Evolutionary conservation across 208 protist genomes (phyloP).

Genomic region (Porcisia deanei): DNA sequence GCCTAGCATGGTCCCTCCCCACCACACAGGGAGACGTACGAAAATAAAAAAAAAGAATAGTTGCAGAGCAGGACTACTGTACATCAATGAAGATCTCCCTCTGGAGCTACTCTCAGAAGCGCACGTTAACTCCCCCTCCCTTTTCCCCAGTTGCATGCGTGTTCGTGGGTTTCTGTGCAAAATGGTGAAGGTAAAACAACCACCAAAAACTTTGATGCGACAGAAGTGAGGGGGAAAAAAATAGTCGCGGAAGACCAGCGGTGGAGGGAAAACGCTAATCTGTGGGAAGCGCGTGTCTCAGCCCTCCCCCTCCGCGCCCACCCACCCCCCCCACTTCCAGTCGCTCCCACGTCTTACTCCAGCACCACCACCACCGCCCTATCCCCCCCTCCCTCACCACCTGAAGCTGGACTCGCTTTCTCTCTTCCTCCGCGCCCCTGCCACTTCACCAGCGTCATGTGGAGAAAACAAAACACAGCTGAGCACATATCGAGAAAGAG

Average conservation of each 20-base stretch:
- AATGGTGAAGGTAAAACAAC: not conserved
- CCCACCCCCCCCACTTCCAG: not conserved
- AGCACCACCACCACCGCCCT: not conserved
- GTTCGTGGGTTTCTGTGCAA: too few species aligned
- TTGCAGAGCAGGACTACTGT: conserved; percentile 1
- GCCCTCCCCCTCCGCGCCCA: too few species aligned
- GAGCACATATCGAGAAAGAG: not conserved
- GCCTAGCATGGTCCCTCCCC: not conserved
- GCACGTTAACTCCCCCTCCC: not conserved
- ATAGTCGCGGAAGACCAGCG: too few species aligned
- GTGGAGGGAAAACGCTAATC: too few species aligned
- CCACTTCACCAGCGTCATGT: not conserved
- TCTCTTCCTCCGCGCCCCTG: not conserved
- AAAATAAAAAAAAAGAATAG: conserved; percentile 13
- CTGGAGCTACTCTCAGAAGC: not conserved
- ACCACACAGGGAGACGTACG: not conserved
- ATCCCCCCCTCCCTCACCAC: too few species aligned
- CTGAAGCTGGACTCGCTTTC: not conserved
- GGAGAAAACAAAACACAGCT: conserved; percentile 1
- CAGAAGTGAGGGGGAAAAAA: too few species aligned
- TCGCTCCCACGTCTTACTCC: conserved; percentile 9
- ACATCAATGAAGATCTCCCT: not conserved
- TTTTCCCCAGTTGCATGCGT: not conserved
- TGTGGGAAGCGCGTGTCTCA: too few species aligned
- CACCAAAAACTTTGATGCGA: not conserved